Evolutionary conservation across 768 basidiomycete genomes (phyloP).

Genomic region (Auriscalpium vulgare): DNA sequence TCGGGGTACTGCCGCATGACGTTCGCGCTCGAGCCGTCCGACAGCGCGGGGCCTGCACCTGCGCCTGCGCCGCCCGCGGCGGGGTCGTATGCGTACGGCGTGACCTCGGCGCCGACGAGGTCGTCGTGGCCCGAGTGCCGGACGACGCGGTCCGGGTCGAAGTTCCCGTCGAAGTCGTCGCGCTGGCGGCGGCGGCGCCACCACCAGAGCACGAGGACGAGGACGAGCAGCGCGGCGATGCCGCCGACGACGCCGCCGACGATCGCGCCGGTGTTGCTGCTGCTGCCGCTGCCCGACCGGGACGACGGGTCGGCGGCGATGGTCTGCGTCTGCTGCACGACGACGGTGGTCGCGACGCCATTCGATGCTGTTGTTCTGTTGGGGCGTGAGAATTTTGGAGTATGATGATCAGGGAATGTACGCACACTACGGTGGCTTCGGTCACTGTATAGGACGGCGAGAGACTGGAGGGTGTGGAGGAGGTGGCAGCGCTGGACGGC

Average conservation of each 20-base stretch:
- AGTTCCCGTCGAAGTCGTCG: conserved; percentile 43
- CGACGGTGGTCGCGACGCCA: neutral
- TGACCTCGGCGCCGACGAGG: conserved; percentile 11
- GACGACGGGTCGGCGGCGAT: too few relatives aligned
- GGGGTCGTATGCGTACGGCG: conserved; percentile 17
- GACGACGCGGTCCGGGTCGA: conserved; percentile 38
- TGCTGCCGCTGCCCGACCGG: neutral
- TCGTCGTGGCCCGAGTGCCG: conserved; percentile 17
- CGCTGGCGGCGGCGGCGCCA: conserved; percentile 22
- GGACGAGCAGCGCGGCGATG: conserved; percentile 14
- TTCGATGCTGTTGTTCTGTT: conserved; percentile 6
- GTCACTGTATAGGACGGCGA: neutral
- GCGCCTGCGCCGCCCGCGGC: conserved; percentile 13
- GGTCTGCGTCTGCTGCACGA: too few relatives aligned
- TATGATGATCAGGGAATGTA: neutral
- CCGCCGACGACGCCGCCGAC: conserved; percentile 23
- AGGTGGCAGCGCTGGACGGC: neutral
- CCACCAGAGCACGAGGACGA: conserved; percentile 21
- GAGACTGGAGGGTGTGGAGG: neutral
- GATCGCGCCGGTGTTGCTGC: conserved; percentile 20
- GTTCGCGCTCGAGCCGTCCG: neutral
- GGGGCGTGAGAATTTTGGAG: neutral
- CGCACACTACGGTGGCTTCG: conserved; percentile 1
- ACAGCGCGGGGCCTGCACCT: neutral
- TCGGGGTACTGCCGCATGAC: conserved; percentile 21